Conservation (phyloP, 2,329 filamentous ascomycete species). For the Apiospora phragmitis region DNA sequence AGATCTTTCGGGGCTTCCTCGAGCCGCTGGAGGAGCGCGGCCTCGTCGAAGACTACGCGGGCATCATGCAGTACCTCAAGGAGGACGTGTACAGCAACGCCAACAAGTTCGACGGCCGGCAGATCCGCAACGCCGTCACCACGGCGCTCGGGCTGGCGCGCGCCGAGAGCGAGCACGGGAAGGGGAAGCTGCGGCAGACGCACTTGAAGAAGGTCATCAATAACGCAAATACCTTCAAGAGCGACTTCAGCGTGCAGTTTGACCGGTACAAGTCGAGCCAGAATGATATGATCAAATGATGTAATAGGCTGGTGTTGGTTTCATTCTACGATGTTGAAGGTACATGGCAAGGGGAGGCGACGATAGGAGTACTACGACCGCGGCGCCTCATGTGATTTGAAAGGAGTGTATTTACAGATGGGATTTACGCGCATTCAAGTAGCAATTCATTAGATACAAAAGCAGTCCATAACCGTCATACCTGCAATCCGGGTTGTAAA, state of each 20-base stretch:
- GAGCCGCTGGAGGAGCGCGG: slow-evolving; percentile 13
- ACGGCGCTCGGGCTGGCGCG: slow-evolving; percentile 9
- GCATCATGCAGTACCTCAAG: neutral
- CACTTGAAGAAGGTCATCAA: neutral
- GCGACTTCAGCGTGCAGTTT: neutral
- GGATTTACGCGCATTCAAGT: too few relatives aligned
- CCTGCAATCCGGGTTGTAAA: too few relatives aligned
- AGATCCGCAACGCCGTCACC: slow-evolving; percentile 22
- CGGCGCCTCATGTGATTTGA: too few relatives aligned
- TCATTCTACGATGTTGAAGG: too few relatives aligned
- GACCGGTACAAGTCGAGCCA: neutral
- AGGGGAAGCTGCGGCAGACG: neutral
- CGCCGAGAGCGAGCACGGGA: neutral
- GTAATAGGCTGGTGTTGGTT: too few relatives aligned
- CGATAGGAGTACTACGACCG: too few relatives aligned
- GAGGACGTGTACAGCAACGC: neutral
- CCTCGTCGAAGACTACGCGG: neutral
- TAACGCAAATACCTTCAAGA: neutral
- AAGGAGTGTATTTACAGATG: too few relatives aligned
- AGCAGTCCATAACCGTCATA: too few relatives aligned
- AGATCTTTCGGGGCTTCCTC: slow-evolving; percentile 19
- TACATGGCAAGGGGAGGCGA: too few relatives aligned
- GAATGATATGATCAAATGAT: neutral
- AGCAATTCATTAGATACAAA: too few relatives aligned
- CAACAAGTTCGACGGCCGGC: neutral